Percentiles rank a stretch among this genome's conserved stretches.
Conservation (phyloP, 345 rosid species). For the Stellera chamaejasme region DNA sequence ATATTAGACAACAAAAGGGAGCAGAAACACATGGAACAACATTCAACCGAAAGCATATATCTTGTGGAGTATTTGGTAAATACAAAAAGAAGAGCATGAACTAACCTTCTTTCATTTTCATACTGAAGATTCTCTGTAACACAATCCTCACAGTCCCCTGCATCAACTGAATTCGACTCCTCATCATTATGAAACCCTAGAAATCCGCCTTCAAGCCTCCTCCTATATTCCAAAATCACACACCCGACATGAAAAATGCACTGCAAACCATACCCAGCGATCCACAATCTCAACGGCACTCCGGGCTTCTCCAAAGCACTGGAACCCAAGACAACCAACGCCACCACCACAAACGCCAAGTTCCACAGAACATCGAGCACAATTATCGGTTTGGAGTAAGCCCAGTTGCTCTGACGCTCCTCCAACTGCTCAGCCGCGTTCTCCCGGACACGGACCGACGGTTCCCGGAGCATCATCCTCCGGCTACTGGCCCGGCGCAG, state of each 20-base stretch:
- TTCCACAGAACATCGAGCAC: constrained; percentile 71
- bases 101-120: constrained; percentile 40
- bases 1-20: too few relatives aligned
- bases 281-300: constrained; percentile 73
- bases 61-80: too few relatives aligned
- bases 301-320: constrained; percentile 45
- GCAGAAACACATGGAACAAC: too few relatives aligned
- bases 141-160: constrained; percentile 25
- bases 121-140: constrained; percentile 17
- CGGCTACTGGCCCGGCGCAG: constrained; percentile 76
- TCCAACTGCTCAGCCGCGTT: constrained; percentile 91
- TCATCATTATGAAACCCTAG: constrained; percentile 11
- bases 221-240: constrained; percentile 45
- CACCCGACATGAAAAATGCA: constrained; percentile 61
- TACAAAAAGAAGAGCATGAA: too few relatives aligned
- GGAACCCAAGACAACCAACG: constrained; percentile 35
- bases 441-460: constrained; percentile 75
- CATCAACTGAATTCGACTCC: constrained; percentile 21
- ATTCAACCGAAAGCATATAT: too few relatives aligned
- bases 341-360: constrained; percentile 39
- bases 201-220: constrained; percentile 28
- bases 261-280: constrained; percentile 54
- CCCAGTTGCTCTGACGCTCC: constrained; percentile 72
- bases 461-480: constrained; percentile 70
- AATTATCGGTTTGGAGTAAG: constrained; percentile 64